Evolutionary conservation across 306 rosid genomes (phyloP).

Genomic region (Vachellia pachyceras): DNA sequence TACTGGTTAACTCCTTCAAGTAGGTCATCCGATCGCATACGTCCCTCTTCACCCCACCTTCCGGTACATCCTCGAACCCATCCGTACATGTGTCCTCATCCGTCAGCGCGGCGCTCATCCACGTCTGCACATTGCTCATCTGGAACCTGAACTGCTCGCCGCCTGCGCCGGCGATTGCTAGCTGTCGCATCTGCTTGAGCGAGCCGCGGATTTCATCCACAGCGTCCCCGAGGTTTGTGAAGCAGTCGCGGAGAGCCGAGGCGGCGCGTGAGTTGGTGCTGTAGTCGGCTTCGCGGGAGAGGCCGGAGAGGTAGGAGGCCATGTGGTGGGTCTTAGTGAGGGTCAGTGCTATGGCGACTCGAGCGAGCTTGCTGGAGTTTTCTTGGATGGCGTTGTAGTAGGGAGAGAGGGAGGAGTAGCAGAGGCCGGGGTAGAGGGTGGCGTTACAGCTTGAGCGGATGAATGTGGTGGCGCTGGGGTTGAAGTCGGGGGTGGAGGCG

Average conservation of each 20-base stretch:
- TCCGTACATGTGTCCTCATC: slow-evolving; percentile 87
- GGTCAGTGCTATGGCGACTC: not conserved
- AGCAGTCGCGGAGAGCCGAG: not conserved
- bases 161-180: slow-evolving; percentile 25
- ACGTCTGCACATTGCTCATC: slow-evolving; percentile 86
- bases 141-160: slow-evolving; percentile 55
- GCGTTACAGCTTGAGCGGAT: slow-evolving; percentile 66
- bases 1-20: slow-evolving; percentile 70
- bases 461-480: slow-evolving; percentile 37
- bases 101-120: slow-evolving; percentile 92
- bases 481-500: not conserved
- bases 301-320: slow-evolving; percentile 8
- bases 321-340: slow-evolving; percentile 7
- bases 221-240: not conserved
- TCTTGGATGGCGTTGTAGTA: slow-evolving; percentile 56
- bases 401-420: slow-evolving; percentile 73
- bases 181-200: slow-evolving; percentile 64
- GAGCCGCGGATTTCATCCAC: slow-evolving; percentile 51
- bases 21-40: slow-evolving; percentile 49
- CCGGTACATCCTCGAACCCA: slow-evolving; percentile 63
- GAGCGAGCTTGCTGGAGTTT: slow-evolving; percentile 42
- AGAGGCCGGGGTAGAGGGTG: slow-evolving; percentile 71
- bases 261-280: slow-evolving; percentile 4
- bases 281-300: not conserved
- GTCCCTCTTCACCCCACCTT: slow-evolving; percentile 54